Evolutionary conservation across 371 early-diverging fungal species (phyloP), one percentile per base, ranked within the genome.

Genomic region (Catenaria anguillulae): DNA sequence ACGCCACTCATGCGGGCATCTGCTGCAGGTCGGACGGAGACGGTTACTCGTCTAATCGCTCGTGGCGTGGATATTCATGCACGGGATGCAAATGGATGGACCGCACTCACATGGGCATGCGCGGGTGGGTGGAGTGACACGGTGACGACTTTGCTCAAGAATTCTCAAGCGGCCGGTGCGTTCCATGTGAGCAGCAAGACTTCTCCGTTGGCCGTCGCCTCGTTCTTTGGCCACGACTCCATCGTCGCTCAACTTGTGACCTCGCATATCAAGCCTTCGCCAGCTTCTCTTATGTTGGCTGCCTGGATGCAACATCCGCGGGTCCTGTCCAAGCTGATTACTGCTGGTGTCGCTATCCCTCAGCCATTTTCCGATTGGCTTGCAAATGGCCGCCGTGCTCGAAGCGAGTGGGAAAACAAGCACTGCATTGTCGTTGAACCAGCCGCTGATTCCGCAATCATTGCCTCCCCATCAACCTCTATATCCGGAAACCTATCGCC

Each of bases 211-310:
- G 40, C 5, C 10, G 10, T 54, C 33, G 60, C 60, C 17, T 4
- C 10, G 2, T 60, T 43, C 23, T 37, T 21, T 23, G 60, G 60
- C 2, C 43, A 60, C 33, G 21, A 2, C 31, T 13, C 54, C 17
- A 23, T 60, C n/a, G 21, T 37, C 19, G 23, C 12, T 4, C 36
- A 2, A 15, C 46, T 60, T 10, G 10, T 54, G 10, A 21, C 17
- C 21, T 23, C 31, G 6, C 24, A 65, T 4, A 37, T 64, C 1
- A 61, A 63, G 12, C 34, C 54, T 13, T 65, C 67, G 31, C 58
- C 61, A 10, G 61, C 71, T 0, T 66, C 73, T 0, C 19, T 77
- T 2, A 77, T 77, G 77, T 36, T 73, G 31, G 76, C 76, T 8
- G 66, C 67, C 10, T 76, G 75, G 74, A 68, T 70, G 68, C 45